phyloP scores from a whole-genome alignment of 345 rosid genomes.

The Dimocarpus longan region DNA sequence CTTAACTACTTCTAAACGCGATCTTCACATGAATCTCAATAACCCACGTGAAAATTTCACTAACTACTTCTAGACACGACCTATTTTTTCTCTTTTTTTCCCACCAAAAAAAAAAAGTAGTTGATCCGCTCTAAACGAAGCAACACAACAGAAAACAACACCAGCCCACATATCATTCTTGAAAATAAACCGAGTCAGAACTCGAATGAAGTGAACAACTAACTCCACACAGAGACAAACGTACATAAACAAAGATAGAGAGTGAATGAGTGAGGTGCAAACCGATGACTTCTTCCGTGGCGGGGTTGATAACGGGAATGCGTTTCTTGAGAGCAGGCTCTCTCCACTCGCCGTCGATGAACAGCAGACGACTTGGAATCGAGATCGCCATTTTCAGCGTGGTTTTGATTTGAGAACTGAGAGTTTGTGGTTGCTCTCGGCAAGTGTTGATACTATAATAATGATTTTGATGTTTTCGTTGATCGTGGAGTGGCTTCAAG shows the following conservation, averaged over 20 bases:
- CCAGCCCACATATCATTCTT: no score
- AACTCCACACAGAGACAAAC: background rate
- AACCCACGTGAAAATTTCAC: background rate
- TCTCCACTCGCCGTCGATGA: slow-evolving; percentile 88
- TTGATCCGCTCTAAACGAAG: background rate
- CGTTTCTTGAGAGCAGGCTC: slow-evolving; percentile 69
- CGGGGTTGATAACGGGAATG: slow-evolving; percentile 74
- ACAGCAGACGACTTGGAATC: slow-evolving; percentile 64
- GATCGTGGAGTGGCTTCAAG: no score
- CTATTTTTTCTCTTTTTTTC: background rate
- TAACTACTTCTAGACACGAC: background rate
- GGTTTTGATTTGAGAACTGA: background rate
- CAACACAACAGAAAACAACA: background rate
- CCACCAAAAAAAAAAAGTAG: background rate
- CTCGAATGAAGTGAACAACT: background rate
- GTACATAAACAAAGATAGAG: background rate
- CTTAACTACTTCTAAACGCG: no score
- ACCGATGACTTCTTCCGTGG: slow-evolving; percentile 86
- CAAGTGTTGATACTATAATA: no score
- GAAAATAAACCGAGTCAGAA: no score
- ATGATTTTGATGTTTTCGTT: no score
- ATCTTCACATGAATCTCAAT: background rate
- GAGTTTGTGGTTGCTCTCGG: no score
- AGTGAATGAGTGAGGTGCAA: background rate
- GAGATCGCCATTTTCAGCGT: slow-evolving; percentile 46